Conservation (phyloP, 1,284 basidiomycete species). For the Irpex sp. region DNA sequence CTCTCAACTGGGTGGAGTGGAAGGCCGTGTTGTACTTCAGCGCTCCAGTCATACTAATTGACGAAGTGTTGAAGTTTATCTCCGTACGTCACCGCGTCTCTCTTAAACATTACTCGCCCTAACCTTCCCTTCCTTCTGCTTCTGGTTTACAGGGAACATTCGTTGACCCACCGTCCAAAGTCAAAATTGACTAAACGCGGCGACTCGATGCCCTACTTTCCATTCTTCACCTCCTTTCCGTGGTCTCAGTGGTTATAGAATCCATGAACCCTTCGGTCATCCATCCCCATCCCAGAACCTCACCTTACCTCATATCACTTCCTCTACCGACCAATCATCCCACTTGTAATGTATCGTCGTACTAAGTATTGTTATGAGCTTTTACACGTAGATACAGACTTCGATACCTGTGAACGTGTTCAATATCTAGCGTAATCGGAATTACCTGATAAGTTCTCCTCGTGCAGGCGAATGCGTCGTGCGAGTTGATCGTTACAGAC, state of each 20-base stretch:
- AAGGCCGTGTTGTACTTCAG: slow-evolving; percentile 90
- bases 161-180: slow-evolving; percentile 42
- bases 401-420: not conserved
- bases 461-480: too few relatives aligned
- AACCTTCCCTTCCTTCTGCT: not conserved
- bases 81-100: slow-evolving; percentile 45
- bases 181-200: slow-evolving; percentile 35
- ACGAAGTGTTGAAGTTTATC: slow-evolving; percentile 88
- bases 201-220: not conserved
- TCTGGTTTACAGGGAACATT: slow-evolving; percentile 34
- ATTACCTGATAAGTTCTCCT: not conserved
- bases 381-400: not conserved
- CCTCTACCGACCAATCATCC: not conserved
- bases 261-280: not conserved
- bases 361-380: not conserved
- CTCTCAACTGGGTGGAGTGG: slow-evolving; percentile 93
- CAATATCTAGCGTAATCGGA: not conserved
- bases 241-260: not conserved
- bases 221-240: not conserved
- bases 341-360: not conserved
- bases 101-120: not conserved
- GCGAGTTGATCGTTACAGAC: too few relatives aligned
- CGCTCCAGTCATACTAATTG: slow-evolving; percentile 85
- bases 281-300: not conserved
- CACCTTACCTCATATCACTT: not conserved